A percentile compares a stretch with the other conserved stretches of the same genome.
These are phyloP conservation scores for Trifolium dubium DNA, from an alignment of 306 rosid genomes.

Conservation along the genomic window DNA sequence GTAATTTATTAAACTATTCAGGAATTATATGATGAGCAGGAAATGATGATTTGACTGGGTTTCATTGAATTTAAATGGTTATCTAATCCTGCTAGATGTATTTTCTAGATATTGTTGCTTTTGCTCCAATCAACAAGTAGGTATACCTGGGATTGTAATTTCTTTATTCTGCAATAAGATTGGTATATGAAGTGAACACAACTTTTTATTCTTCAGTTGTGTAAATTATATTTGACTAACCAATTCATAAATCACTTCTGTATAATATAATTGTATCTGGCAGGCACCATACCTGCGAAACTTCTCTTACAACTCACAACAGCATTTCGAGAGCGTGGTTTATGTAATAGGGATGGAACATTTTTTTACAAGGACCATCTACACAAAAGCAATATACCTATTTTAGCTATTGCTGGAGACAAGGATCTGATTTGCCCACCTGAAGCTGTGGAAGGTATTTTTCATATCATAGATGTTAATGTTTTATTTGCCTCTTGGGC, in stretches of 20 bases:
- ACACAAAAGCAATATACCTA: slow-evolving; percentile 67
- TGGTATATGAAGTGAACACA: slow-evolving; percentile 15
- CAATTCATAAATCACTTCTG: slow-evolving; percentile 28
- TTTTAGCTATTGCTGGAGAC: slow-evolving; percentile 95
- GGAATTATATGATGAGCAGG: slow-evolving; percentile 18
- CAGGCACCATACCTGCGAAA: slow-evolving; percentile 95
- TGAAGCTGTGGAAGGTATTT: slow-evolving; percentile 91
- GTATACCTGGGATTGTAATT: slow-evolving; percentile 21
- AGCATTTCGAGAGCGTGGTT: slow-evolving; percentile 89
- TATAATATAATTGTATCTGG: slow-evolving; percentile 39
- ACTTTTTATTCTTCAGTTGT: slow-evolving; percentile 25
- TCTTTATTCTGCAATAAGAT: not conserved
- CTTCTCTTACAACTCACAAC: slow-evolving; percentile 91
- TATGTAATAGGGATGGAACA: slow-evolving; percentile 67
- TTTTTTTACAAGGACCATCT: slow-evolving; percentile 82
- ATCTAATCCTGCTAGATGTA: slow-evolving; percentile 21
- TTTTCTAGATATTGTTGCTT: slow-evolving; percentile 22
- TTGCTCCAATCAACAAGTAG: slow-evolving; percentile 28
- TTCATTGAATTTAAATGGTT: slow-evolving; percentile 20
- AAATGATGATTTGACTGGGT: slow-evolving; percentile 12
- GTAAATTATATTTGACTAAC: slow-evolving; percentile 33
- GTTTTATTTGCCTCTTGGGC: slow-evolving; percentile 11
- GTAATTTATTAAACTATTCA: not conserved
- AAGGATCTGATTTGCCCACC: slow-evolving; percentile 95
- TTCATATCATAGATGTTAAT: slow-evolving; percentile 25